Evolutionary conservation across 2,329 filamentous ascomycete genomes (phyloP).

Genomic region (Colletotrichum tabaci): DNA sequence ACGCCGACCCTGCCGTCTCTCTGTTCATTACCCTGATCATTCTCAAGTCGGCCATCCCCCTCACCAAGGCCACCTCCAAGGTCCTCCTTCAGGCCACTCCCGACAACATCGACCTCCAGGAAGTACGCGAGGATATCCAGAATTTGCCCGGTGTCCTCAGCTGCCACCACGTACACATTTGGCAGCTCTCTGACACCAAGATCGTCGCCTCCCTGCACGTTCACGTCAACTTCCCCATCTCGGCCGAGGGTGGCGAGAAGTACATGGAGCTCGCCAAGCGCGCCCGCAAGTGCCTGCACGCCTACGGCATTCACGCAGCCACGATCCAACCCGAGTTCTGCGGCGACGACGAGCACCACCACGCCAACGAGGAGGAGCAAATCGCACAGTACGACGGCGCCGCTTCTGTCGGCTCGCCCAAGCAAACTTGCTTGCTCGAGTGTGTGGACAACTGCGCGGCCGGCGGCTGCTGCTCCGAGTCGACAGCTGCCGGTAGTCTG

Average conservation of each 20-base stretch:
- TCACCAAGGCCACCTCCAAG: slow-evolving; percentile 84
- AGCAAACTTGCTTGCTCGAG: slow-evolving; percentile 64
- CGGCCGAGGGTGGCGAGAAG: slow-evolving; percentile 80
- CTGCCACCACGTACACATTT: slow-evolving; percentile 97
- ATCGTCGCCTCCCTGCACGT: slow-evolving; percentile 94
- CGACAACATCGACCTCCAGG: slow-evolving; percentile 86
- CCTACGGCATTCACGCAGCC: slow-evolving; percentile 95
- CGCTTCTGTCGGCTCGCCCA: slow-evolving; percentile 45
- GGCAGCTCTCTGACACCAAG: slow-evolving; percentile 97
- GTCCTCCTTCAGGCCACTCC: slow-evolving; percentile 96
- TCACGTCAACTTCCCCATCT: slow-evolving; percentile 90
- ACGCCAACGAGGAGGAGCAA: slow-evolving; percentile 50
- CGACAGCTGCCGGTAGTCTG: slow-evolving; percentile 51
- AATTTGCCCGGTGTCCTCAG: slow-evolving; percentile 86
- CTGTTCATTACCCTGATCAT: slow-evolving; percentile 91
- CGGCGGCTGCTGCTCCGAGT: slow-evolving; percentile 60
- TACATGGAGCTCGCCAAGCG: slow-evolving; percentile 93
- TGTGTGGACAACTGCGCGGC: slow-evolving; percentile 65
- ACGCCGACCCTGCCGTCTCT: slow-evolving; percentile 92
- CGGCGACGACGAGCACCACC: slow-evolving; percentile 62
- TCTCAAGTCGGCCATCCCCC: slow-evolving; percentile 80
- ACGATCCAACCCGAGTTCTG: slow-evolving; percentile 97
- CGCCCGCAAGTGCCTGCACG: slow-evolving; percentile 90
- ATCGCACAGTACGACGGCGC: slow-evolving; percentile 52
- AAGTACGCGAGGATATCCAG: slow-evolving; percentile 94